Conservation (phyloP, 2,329 filamentous ascomycete genomes). For the Chrysoporthe deuterocubensis region DNA sequence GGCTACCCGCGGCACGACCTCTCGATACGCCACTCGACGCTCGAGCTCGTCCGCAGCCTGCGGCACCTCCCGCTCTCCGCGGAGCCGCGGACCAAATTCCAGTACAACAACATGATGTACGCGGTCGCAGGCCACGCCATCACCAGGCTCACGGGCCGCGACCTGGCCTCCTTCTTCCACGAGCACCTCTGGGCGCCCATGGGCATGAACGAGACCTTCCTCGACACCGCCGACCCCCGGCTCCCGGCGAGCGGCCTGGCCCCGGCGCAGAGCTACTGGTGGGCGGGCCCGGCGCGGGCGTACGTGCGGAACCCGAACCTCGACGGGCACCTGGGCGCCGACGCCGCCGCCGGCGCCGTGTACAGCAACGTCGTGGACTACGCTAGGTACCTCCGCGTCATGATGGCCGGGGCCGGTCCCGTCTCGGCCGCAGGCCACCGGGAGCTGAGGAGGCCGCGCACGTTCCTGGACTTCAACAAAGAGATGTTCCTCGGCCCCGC, state of each 20-base stretch:
- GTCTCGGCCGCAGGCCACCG: constrained; percentile 35
- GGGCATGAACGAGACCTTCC: constrained; percentile 50
- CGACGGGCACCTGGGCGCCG: constrained; percentile 37
- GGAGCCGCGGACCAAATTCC: constrained; percentile 49
- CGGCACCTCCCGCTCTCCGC: constrained; percentile 48
- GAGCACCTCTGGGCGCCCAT: constrained; percentile 50
- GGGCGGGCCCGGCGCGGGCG: constrained; percentile 35
- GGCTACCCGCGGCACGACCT: constrained; percentile 52
- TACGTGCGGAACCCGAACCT: constrained; percentile 35
- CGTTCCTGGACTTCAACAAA: constrained; percentile 13
- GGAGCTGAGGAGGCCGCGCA: constrained; percentile 33
- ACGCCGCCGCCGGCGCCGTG: constrained; percentile 49
- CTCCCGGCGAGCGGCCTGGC: neutral
- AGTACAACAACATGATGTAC: constrained; percentile 59
- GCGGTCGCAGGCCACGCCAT: constrained; percentile 49
- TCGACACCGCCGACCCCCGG: constrained; percentile 39
- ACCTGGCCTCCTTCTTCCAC: constrained; percentile 46
- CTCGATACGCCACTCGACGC: constrained; percentile 33
- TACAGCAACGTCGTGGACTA: constrained; percentile 46
- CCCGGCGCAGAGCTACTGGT: constrained; percentile 44
- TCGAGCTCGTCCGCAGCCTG: constrained; percentile 47
- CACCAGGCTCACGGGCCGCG: constrained; percentile 45
- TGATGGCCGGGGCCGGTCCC: constrained; percentile 37
- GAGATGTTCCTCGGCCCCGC: constrained; percentile 16
- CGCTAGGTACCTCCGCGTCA: constrained; percentile 39